Evolutionary conservation across 2,329 filamentous ascomycete genomes (phyloP).

Genomic region (Talaromyces rugulosus): DNA sequence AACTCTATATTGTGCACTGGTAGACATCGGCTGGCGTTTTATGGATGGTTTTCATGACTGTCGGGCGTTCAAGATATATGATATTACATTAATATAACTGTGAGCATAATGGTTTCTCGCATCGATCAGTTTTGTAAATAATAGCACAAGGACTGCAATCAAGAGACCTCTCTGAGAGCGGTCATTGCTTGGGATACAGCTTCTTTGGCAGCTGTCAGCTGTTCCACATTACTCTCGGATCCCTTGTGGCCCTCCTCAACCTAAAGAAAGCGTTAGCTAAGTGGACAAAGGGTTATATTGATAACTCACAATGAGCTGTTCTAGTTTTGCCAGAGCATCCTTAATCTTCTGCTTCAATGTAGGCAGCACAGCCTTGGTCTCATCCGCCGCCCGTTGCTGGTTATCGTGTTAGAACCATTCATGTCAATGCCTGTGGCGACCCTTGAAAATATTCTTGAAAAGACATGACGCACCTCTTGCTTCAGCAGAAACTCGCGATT

Average conservation of each 20-base stretch:
- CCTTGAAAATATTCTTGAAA: neutral
- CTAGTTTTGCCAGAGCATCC: slow-evolving; percentile 67
- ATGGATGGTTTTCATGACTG: neutral
- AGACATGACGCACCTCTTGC: slow-evolving; percentile 66
- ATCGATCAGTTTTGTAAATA: neutral
- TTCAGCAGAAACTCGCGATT: slow-evolving; percentile 76
- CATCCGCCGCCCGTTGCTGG: slow-evolving; percentile 74
- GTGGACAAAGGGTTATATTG: neutral
- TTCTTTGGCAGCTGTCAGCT: slow-evolving; percentile 39
- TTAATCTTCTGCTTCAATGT: slow-evolving; percentile 67
- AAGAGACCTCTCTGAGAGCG: slow-evolving; percentile 36
- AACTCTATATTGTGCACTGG: neutral
- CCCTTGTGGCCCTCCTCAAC: slow-evolving; percentile 38
- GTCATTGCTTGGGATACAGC: slow-evolving; percentile 37
- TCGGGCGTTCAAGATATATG: neutral
- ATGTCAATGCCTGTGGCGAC: neutral
- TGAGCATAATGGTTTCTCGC: neutral
- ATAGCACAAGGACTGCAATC: slow-evolving; percentile 8
- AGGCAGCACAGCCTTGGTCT: slow-evolving; percentile 80
- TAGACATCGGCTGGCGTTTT: neutral
- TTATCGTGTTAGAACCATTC: neutral
- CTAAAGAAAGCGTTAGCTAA: slow-evolving; percentile 16
- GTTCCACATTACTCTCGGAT: slow-evolving; percentile 34
- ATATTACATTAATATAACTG: slow-evolving; percentile 5
- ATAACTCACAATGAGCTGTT: slow-evolving; percentile 68